Percentiles rank a stretch among this genome's conserved stretches.
These are phyloP conservation scores for Fusarium marasasianum DNA, from an alignment of 2,329 filamentous ascomycete genomes.

Conservation along the genomic window DNA sequence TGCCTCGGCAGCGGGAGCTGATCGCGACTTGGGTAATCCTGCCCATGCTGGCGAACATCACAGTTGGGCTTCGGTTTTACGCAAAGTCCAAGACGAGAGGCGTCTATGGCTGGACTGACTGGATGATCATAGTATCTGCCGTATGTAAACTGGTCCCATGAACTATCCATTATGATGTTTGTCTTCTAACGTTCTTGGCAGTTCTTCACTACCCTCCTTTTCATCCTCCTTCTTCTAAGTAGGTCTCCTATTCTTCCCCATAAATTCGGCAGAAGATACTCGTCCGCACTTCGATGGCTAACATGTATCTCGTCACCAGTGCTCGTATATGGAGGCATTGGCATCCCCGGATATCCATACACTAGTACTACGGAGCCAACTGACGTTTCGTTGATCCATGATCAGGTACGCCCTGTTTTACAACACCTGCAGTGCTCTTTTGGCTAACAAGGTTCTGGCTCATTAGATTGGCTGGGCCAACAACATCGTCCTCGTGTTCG, in stretches of 20 bases:
- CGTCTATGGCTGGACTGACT: constrained; percentile 12
- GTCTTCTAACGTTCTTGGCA: background rate
- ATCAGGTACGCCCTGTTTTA: background rate
- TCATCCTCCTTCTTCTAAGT: constrained; percentile 6
- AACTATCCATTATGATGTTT: fast-evolving
- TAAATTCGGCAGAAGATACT: fast-evolving
- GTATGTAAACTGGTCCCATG: background rate
- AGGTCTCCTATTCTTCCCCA: fast-evolving
- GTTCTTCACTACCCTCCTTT: constrained; percentile 1
- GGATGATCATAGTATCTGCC: constrained; percentile 3
- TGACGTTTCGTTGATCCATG: background rate
- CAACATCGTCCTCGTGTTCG: constrained; percentile 3
- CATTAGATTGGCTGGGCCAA: constrained; percentile 2
- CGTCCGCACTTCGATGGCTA: fast-evolving
- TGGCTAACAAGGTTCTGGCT: background rate
- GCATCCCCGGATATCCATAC: constrained; percentile 8
- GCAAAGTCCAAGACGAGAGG: constrained; percentile 8
- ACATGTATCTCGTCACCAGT: background rate
- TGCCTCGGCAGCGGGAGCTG: constrained; percentile 3
- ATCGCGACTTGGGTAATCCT: background rate
- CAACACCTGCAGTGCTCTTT: fast-evolving
- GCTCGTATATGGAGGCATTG: constrained; percentile 6
- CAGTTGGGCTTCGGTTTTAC: background rate
- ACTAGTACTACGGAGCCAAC: constrained; percentile 11
- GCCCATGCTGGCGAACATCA: background rate